Evolutionary conservation across 2,329 filamentous ascomycete species (phyloP), one percentile per base, ranked within the genome.

Genomic region (Paecilomyces sp.): DNA sequence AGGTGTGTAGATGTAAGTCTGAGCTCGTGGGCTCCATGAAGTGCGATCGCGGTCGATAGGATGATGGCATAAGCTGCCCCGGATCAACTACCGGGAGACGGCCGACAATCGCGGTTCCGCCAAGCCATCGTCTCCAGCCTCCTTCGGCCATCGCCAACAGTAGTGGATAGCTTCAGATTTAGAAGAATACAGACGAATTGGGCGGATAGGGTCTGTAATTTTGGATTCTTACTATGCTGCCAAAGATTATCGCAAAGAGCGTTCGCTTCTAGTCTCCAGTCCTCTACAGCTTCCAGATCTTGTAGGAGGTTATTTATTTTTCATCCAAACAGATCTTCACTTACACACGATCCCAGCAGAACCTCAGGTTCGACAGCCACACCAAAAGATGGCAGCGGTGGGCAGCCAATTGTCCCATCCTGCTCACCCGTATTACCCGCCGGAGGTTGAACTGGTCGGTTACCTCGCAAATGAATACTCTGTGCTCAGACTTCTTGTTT

Each of bases 401-500:
- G 58, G 11, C 15, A 33, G 3, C 13, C 4, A 55, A 15, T 15
- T 58, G 13, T 50, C 70, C 28, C 88, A 92, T 71, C 88, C 88
- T n/a, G 50, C 70, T 31, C 88, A 92, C 71, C 88, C 88, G 0
- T 92, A 90, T 76, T 91, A 88, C 68, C 90, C 90, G 4, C 69
- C 86, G 24, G 83, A 85, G 57, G 82, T 85, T 41, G 75, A 79
- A 18, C 83, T 93, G 60, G 74, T 80, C 2, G 82, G 80, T 61
- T 92, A 89, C 73, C 75, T 85, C 52, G 82, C 86, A 66, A 92
- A 92, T 71, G 82, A 86, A 61, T 81, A 82, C 68, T 78, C 81
- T 54, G 82, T 88, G 4, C 70, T 81, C 0, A 76, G 80, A 4
- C 80, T 92, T 6, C 79, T 91, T 11, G 72, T 74, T 41, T 78